Base-by-base conservation (phyloP, 768 basidiomycete species). In the Trametes sanguinea region DNA sequence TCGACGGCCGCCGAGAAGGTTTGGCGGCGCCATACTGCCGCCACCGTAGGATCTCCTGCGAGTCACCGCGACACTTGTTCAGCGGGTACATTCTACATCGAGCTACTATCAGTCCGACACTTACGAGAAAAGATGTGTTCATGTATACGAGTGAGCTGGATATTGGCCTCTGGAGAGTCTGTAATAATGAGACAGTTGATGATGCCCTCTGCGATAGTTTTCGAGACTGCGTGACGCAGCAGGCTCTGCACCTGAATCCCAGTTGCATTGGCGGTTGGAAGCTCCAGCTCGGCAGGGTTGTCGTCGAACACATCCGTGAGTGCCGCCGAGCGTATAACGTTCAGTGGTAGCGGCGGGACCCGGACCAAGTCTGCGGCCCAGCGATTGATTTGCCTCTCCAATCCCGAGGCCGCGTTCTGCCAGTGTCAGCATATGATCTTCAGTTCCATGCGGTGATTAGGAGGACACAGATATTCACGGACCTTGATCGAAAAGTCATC, bases 401-500 rank as follows among this genome's bases (percentile, higher is more conserved):
- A 82, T 54, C 87, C 86, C 5, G 90, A 89, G 2, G 92, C 92
- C 8, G 88, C 80, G 65, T 90, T 94, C 91, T 94, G 68, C 29
- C 39, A 40, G 35, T 22, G 35, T 37, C 6, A 37, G 35, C 11
- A 11, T 11, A 11, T 37, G 6, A 37, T 6, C 35, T 6, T 37
- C 11, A 37, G 6, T 37, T 37, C 35, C 6, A 37, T 37, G 35
- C 11, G 35, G 35, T 6, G 35, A 37, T 37, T 22, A 22, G 22
- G 22, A 22, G 35, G 11, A 37, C 35, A 11, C 35, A 37, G 35
- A 11, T 6, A 37, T 6, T 11, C 6, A 6, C 35, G 11, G 55
- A 89, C 92, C 80, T 86, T 89, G 77, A 95, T 93, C 4, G 92
- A 92, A 74, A 93, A 94, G 72, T 95, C 92, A 69, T 93, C 92